Percentiles rank a stretch among this genome's conserved stretches.
These are phyloP conservation scores for Phaeomoniella chlamydospora DNA, from an alignment of 2,329 filamentous ascomycete genomes.

Conservation along the genomic window DNA sequence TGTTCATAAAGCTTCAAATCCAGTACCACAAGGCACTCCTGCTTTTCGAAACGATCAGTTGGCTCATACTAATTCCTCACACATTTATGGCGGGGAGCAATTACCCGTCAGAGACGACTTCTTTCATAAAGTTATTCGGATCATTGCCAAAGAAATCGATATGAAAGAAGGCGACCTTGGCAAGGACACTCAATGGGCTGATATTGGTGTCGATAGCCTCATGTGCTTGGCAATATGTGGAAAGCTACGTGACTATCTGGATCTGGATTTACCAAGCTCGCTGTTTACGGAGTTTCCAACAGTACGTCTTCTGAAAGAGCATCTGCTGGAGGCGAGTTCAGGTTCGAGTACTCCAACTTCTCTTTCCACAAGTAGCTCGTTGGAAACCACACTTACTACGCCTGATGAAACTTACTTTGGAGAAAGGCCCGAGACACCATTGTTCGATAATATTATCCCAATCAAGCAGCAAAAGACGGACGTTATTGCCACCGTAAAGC, in stretches of 20 bases:
- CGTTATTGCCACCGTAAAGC: conserved; percentile 22
- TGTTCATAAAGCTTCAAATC: conserved; percentile 13
- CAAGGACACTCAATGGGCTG: conserved; percentile 5
- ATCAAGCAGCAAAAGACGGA: conserved; percentile 14
- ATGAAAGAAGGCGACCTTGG: conserved; percentile 1
- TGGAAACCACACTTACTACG: conserved; percentile 13
- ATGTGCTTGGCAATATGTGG: conserved; percentile 12
- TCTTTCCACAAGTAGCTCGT: conserved; percentile 6
- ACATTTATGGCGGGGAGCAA: too few species aligned
- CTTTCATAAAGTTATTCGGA: conserved; percentile 18
- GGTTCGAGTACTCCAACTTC: conserved; percentile 7
- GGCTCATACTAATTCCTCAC: conserved; percentile 10
- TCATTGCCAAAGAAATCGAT: conserved; percentile 9
- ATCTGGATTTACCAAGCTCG: conserved; percentile 32
- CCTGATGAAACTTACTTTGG: conserved; percentile 13
- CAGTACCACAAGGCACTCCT: conserved; percentile 1
- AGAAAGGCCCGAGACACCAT: conserved; percentile 10
- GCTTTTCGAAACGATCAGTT: conserved; percentile 1
- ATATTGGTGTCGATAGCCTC: conserved; percentile 8
- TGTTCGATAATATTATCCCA: conserved; percentile 18
- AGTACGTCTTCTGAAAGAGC: conserved; percentile 45
- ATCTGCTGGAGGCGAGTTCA: conserved; percentile 28
- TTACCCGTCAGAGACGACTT: conserved; percentile 15
- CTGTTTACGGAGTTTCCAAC: conserved; percentile 47
- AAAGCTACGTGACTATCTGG: conserved; percentile 17